These are phyloP conservation scores for Hyphodiscus hymeniophilus DNA, from an alignment of 495 filamentous ascomycete genomes.

Conservation along the genomic window DNA sequence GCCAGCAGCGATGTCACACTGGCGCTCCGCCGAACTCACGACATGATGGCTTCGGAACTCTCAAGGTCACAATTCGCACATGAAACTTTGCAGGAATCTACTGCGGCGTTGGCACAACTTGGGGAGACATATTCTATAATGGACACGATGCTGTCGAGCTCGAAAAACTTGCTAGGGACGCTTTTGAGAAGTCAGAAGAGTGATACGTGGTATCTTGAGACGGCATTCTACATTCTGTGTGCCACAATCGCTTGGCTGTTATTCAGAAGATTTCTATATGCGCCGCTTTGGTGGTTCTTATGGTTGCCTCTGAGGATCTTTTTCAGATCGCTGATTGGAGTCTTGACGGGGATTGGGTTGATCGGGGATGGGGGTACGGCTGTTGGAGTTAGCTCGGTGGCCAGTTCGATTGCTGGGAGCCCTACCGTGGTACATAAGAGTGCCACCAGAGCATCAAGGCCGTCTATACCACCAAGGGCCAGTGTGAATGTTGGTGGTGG, in stretches of 20 bases:
- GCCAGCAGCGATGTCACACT: conserved; percentile 79
- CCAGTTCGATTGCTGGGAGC: conserved; percentile 23
- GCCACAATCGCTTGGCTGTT: conserved; percentile 77
- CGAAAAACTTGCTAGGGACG: conserved; percentile 65
- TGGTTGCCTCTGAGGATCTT: conserved; percentile 69
- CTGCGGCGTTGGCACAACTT: conserved; percentile 69
- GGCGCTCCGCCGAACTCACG: conserved; percentile 75
- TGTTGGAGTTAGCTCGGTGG: conserved; percentile 13
- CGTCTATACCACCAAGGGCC: conserved; percentile 10
- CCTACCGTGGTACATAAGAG: conserved; percentile 35
- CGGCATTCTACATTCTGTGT: conserved; percentile 71
- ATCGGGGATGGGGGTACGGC: conserved; percentile 29
- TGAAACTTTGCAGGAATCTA: conserved; percentile 74
- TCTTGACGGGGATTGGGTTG: conserved; percentile 31
- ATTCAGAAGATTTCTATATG: conserved; percentile 75
- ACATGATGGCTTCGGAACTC: conserved; percentile 74
- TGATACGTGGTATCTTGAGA: conserved; percentile 94
- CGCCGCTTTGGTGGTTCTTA: conserved; percentile 81
- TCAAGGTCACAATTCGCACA: conserved; percentile 79
- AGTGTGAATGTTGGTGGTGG: conserved; percentile 22
- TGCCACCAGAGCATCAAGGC: conserved; percentile 29
- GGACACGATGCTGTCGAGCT: conserved; percentile 64
- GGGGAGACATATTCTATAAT: conserved; percentile 71
- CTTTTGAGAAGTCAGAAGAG: conserved; percentile 82
- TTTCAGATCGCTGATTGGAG: conserved; percentile 35